Evolutionary conservation across 2,329 filamentous ascomycete genomes (phyloP).

Genomic region (Ambrosiella xylebori): DNA sequence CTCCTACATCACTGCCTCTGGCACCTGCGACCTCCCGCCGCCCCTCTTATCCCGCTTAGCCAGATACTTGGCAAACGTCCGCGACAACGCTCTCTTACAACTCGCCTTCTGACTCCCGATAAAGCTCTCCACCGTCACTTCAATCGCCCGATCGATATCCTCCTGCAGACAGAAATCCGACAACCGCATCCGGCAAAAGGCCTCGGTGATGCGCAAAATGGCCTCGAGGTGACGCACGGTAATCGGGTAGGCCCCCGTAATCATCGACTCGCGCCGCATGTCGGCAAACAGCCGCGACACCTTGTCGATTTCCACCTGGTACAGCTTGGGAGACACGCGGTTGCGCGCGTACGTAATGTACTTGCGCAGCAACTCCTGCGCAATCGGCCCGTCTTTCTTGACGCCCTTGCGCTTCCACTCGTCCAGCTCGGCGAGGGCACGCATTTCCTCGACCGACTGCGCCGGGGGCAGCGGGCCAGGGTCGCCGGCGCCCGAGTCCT

Average conservation of each 20-base stretch:
- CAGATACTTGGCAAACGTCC: constrained; percentile 92
- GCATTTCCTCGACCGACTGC: constrained; percentile 30
- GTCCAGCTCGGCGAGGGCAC: constrained; percentile 17
- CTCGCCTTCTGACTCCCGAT: constrained; percentile 93
- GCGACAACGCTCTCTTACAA: constrained; percentile 86
- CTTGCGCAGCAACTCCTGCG: constrained; percentile 80
- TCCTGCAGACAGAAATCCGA: constrained; percentile 80
- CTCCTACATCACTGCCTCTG: constrained; percentile 6
- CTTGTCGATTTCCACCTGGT: constrained; percentile 97
- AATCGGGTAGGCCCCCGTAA: constrained; percentile 92
- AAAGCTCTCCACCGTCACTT: constrained; percentile 90
- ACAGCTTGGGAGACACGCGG: constrained; percentile 76
- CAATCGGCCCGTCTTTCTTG: constrained; percentile 50
- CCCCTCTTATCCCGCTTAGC: constrained; percentile 25
- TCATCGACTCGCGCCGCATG: constrained; percentile 82
- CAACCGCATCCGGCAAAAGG: constrained; percentile 96
- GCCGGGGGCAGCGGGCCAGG: constrained; percentile 7
- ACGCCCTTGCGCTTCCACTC: constrained; percentile 17
- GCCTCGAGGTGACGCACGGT: constrained; percentile 96
- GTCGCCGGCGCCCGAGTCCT: constrained; percentile 2
- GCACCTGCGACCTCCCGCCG: not conserved
- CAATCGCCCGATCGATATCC: constrained; percentile 93
- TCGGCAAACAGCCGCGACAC: constrained; percentile 85
- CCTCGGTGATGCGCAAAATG: constrained; percentile 85
- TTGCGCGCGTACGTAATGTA: constrained; percentile 94